A percentile compares a stretch with the other conserved stretches of the same genome.
These are phyloP conservation scores for Mrakia hoshinonis DNA, from an alignment of 768 basidiomycete genomes.

Conservation along the genomic window DNA sequence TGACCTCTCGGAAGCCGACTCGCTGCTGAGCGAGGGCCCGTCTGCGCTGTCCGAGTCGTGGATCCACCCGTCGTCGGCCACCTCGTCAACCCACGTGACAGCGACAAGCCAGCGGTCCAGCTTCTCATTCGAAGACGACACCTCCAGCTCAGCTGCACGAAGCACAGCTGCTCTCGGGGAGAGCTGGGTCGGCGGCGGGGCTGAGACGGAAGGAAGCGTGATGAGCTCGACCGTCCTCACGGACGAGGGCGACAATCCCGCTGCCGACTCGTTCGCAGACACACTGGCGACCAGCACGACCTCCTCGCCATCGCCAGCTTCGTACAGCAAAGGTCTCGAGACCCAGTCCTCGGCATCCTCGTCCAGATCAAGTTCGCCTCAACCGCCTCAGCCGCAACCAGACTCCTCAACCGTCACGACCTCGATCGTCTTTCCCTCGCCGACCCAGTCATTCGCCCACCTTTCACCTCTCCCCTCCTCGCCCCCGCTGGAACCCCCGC, in stretches of 20 bases:
- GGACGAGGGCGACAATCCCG: no score
- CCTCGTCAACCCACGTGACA: neutral
- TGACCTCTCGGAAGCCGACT: neutral
- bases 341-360: neutral
- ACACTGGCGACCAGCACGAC: no score
- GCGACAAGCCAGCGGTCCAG: neutral
- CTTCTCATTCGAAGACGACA: neutral
- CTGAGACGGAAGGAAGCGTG: no score
- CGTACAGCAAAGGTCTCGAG: no score
- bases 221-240: no score
- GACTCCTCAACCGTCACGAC: neutral
- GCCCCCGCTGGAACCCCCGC: neutral
- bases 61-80: slow-evolving; percentile 28
- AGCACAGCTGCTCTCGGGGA: neutral
- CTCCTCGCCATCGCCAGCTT: no score
- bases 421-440: slow-evolving; percentile 5
- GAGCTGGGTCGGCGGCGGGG: neutral
- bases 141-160: neutral
- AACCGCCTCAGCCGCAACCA: neutral
- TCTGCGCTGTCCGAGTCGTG: slow-evolving; percentile 7
- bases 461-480: neutral
- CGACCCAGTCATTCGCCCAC: slow-evolving; percentile 1
- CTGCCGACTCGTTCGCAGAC: no score
- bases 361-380: neutral
- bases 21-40: neutral